These are phyloP conservation scores for Polytrichum formosum DNA, from an alignment of 225 moss, liverwort and hornwort genomes.

Conservation along the genomic window DNA sequence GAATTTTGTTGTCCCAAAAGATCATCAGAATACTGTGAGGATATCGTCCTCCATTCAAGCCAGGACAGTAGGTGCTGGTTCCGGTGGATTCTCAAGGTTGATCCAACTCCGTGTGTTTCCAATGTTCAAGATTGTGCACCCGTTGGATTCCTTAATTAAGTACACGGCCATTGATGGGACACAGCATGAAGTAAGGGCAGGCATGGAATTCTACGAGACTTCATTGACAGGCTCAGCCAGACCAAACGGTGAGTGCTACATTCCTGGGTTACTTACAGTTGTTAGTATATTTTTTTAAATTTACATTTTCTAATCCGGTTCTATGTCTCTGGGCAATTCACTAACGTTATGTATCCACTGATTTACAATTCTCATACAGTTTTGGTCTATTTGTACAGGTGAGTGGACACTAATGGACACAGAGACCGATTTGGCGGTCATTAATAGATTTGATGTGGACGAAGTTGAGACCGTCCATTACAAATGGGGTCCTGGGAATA, in stretches of 20 bases:
- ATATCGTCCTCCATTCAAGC: constrained; percentile 74
- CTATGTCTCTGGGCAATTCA: not conserved
- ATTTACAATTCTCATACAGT: not conserved
- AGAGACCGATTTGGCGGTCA: constrained; percentile 46
- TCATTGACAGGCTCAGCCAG: constrained; percentile 52
- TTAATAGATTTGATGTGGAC: constrained; percentile 67
- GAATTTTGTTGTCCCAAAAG: constrained; percentile 35
- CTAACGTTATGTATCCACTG: too few species aligned
- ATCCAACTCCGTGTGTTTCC: constrained; percentile 77
- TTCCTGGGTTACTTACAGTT: too few species aligned
- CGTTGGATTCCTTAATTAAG: constrained; percentile 35
- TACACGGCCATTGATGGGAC: constrained; percentile 70
- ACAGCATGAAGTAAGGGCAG: constrained; percentile 40
- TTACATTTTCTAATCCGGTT: too few species aligned
- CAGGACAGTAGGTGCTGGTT: constrained; percentile 75
- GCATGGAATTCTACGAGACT: constrained; percentile 43
- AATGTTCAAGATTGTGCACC: constrained; percentile 62
- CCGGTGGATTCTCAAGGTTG: constrained; percentile 97
- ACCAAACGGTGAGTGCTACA: constrained; percentile 58
- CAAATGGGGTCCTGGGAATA: constrained; percentile 71
- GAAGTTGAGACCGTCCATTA: constrained; percentile 57
- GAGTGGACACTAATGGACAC: constrained; percentile 65
- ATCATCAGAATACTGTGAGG: constrained; percentile 31
- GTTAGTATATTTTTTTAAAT: too few species aligned
- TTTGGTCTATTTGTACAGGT: constrained; percentile 30